Percentiles rank a stretch among this genome's conserved stretches.
phyloP scores from a whole-genome alignment of 345 rosid species.

The Aquilaria yunnanensis region DNA sequence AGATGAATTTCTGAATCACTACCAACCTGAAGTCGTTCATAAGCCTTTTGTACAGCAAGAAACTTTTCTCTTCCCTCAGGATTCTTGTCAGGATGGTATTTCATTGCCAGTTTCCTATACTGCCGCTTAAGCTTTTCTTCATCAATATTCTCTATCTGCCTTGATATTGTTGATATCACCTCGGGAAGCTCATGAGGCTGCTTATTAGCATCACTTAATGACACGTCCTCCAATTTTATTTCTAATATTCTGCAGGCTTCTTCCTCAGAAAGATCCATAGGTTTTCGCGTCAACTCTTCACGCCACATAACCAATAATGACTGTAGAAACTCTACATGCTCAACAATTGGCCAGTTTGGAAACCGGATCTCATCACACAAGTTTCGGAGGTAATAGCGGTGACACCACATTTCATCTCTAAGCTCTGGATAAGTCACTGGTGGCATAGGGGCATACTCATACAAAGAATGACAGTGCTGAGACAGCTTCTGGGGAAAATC shows the following conservation, averaged over 20 bases:
- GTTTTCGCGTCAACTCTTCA: constrained; percentile 93
- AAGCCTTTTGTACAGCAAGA: constrained; percentile 97
- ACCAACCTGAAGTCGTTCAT: constrained; percentile 93
- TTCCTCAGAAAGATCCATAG: constrained; percentile 99
- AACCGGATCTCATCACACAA: constrained; percentile 91
- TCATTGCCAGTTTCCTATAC: constrained; percentile 99
- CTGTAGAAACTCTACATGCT: constrained; percentile 96
- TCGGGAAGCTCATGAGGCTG: constrained; percentile 42
- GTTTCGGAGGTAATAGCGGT: constrained; percentile 91
- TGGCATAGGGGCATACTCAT: constrained; percentile 99
- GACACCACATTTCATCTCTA: constrained; percentile 99
- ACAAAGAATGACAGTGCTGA: constrained; percentile 92
- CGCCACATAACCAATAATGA: constrained; percentile 99
- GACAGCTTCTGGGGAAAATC: constrained; percentile 96
- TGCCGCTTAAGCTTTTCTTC: constrained; percentile 99
- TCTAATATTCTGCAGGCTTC: constrained; percentile 95
- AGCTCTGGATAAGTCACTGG: constrained; percentile 98
- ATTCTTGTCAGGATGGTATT: constrained; percentile 98
- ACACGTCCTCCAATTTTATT: constrained; percentile 75
- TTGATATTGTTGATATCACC: constrained; percentile 59
- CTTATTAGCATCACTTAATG: constrained; percentile 39
- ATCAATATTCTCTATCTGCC: constrained; percentile 91
- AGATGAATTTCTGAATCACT: constrained; percentile 3
- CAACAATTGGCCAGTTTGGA: constrained; percentile 97
- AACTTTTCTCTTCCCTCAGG: constrained; percentile 99